These are phyloP conservation scores for Cordyceps fumosorosea DNA, from an alignment of 2,329 filamentous ascomycete species.

Conservation along the genomic window DNA sequence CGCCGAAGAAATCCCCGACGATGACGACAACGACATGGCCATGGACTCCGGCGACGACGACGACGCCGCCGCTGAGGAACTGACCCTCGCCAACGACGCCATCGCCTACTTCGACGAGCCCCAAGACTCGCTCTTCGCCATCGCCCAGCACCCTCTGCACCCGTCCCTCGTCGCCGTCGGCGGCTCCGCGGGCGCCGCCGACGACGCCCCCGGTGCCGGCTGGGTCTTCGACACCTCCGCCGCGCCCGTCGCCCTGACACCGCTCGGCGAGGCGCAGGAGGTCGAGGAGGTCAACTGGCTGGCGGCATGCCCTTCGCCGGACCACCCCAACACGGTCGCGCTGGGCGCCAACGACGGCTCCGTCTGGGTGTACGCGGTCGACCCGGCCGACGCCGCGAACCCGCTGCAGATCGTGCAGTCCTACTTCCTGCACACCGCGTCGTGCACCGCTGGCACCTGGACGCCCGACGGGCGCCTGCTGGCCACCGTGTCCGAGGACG, in stretches of 20 bases:
- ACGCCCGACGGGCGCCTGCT: slow-evolving; percentile 79
- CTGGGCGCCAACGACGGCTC: slow-evolving; percentile 85
- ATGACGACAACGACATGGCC: slow-evolving; percentile 58
- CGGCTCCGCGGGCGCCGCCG: slow-evolving; percentile 56
- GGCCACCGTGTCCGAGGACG: slow-evolving; percentile 83
- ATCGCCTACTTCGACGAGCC: slow-evolving; percentile 86
- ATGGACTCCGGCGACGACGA: slow-evolving; percentile 74
- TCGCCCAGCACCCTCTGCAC: slow-evolving; percentile 82
- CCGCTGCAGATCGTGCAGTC: slow-evolving; percentile 78
- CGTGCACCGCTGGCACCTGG: slow-evolving; percentile 88
- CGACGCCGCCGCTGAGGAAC: slow-evolving; percentile 62
- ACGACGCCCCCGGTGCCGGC: slow-evolving; percentile 65
- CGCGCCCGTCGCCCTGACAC: slow-evolving; percentile 50
- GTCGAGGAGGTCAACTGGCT: slow-evolving; percentile 96
- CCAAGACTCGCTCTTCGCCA: slow-evolving; percentile 87
- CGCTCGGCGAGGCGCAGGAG: slow-evolving; percentile 74
- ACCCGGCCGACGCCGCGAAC: slow-evolving; percentile 50
- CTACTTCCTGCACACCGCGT: slow-evolving; percentile 82
- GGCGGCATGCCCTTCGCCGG: slow-evolving; percentile 61
- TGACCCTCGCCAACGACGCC: slow-evolving; percentile 85
- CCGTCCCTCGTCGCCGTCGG: slow-evolving; percentile 79
- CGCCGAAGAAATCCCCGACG: slow-evolving; percentile 62
- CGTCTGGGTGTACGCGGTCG: slow-evolving; percentile 92
- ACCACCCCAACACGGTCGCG: slow-evolving; percentile 74
- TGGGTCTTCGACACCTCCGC: slow-evolving; percentile 76